phyloP scores from a whole-genome alignment of 768 basidiomycete genomes.

The Sporobolomyces phaffii region DNA sequence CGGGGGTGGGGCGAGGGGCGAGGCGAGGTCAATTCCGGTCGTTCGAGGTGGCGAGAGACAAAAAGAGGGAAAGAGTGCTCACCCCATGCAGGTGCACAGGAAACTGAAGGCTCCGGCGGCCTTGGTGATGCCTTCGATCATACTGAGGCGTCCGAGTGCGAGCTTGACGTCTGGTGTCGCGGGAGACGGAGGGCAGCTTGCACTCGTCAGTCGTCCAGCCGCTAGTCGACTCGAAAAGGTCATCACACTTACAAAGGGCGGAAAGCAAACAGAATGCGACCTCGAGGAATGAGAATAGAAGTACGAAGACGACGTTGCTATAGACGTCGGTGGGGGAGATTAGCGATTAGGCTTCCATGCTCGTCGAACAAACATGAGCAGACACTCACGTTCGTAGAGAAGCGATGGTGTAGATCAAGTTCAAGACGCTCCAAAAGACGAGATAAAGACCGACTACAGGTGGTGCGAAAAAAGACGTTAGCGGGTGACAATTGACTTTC shows the following conservation, averaged over 20 bases:
- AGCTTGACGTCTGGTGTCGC: conserved; percentile 20
- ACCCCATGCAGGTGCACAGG: conserved; percentile 35
- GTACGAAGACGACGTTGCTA: conserved; percentile 34
- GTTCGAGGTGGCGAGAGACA: not conserved
- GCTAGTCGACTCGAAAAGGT: not conserved
- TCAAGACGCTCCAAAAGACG: conserved; percentile 32
- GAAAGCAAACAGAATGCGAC: conserved; percentile 40
- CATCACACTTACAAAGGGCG: conserved; percentile 14
- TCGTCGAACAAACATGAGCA: too few relatives aligned
- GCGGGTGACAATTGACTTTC: too few relatives aligned
- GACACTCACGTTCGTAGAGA: conserved; percentile 38
- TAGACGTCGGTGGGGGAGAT: too few relatives aligned
- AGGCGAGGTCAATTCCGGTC: not conserved
- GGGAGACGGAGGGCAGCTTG: not conserved
- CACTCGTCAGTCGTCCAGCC: not conserved
- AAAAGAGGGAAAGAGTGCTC: not conserved
- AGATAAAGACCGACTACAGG: not conserved
- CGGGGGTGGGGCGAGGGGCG: not conserved
- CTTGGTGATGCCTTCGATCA: conserved; percentile 11
- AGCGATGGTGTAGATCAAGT: conserved; percentile 38
- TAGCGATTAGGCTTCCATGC: too few relatives aligned
- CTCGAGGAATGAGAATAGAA: conserved; percentile 38
- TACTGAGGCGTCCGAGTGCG: conserved; percentile 14
- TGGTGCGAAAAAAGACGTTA: too few relatives aligned
- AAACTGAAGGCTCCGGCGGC: conserved; percentile 42